phyloP scores from a whole-genome alignment of 2,329 filamentous ascomycete species.

The Talaromyces sp. region DNA sequence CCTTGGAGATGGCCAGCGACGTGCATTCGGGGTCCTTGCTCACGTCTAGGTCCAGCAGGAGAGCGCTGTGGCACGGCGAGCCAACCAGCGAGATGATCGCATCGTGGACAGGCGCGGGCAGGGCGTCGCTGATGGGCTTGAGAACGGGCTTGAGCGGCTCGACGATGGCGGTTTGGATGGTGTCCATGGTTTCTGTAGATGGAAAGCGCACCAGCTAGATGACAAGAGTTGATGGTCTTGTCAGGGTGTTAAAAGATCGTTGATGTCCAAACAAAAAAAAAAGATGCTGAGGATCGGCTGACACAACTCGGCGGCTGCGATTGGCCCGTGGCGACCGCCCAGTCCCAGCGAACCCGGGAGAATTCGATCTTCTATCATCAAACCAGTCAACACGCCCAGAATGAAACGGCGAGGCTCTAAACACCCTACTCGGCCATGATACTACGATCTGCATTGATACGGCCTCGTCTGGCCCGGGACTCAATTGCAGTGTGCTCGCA shows the following conservation, averaged over 20 bases:
- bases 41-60: conserved; percentile 77
- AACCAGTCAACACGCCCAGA: background rate
- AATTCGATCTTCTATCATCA: background rate
- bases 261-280: background rate
- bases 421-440: conserved; percentile 22
- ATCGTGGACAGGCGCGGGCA: conserved; percentile 71
- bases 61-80: conserved; percentile 74
- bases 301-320: background rate
- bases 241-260: background rate
- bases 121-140: conserved; percentile 64
- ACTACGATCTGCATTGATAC: conserved; percentile 32
- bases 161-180: conserved; percentile 36
- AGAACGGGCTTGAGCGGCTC: conserved; percentile 47
- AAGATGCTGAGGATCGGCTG: background rate
- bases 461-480: conserved; percentile 28
- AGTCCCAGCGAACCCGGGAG: background rate
- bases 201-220: background rate
- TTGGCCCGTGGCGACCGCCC: background rate
- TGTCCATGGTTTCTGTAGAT: conserved; percentile 30
- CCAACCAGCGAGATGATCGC: conserved; percentile 77
- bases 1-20: conserved; percentile 88
- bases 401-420: background rate
- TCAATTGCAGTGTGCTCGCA: conserved; percentile 27
- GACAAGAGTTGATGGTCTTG: background rate
- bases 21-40: conserved; percentile 71